Conservation (phyloP, 208 protist genomes). For the Angomonas ambiguus region DNA sequence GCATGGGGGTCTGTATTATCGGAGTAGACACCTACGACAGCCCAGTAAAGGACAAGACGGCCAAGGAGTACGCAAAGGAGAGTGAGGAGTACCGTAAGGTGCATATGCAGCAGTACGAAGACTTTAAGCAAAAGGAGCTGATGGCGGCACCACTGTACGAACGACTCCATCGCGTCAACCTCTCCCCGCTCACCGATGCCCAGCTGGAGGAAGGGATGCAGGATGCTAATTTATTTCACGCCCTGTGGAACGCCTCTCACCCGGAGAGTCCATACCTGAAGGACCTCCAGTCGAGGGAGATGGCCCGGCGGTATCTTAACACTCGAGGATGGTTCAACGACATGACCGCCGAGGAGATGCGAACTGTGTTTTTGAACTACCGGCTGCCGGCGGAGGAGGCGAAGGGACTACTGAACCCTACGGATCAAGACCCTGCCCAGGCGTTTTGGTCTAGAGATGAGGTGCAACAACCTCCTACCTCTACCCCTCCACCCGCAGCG, state of each 20-base stretch:
- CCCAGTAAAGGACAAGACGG: conserved; percentile 77
- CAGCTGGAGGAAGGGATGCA: conserved; percentile 75
- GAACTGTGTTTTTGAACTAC: conserved; percentile 71
- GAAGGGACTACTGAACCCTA: conserved; percentile 30
- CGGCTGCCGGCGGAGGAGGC: conserved; percentile 42
- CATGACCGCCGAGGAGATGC: conserved; percentile 78
- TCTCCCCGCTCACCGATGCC: conserved; percentile 46
- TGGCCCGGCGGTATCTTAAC: conserved; percentile 66
- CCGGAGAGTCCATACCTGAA: conserved; percentile 47
- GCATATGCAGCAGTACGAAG: conserved; percentile 75
- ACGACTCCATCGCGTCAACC: conserved; percentile 70
- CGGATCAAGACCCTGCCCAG: conserved; percentile 16
- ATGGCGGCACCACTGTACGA: conserved; percentile 71
- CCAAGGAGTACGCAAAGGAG: conserved; percentile 67
- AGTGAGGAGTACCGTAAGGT: conserved; percentile 60
- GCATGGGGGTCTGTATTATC: conserved; percentile 87
- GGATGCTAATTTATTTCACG: conserved; percentile 74
- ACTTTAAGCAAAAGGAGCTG: conserved; percentile 59
- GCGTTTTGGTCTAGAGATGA: conserved; percentile 25
- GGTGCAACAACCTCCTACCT: not conserved
- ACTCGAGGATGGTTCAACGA: conserved; percentile 79
- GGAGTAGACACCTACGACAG: conserved; percentile 76
- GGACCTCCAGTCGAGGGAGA: conserved; percentile 44
- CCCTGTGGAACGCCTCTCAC: conserved; percentile 68
- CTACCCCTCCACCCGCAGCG: too few relatives aligned